These are phyloP conservation scores for Penicillium frequentans DNA, from an alignment of 2,329 filamentous ascomycete species.

Conservation along the genomic window DNA sequence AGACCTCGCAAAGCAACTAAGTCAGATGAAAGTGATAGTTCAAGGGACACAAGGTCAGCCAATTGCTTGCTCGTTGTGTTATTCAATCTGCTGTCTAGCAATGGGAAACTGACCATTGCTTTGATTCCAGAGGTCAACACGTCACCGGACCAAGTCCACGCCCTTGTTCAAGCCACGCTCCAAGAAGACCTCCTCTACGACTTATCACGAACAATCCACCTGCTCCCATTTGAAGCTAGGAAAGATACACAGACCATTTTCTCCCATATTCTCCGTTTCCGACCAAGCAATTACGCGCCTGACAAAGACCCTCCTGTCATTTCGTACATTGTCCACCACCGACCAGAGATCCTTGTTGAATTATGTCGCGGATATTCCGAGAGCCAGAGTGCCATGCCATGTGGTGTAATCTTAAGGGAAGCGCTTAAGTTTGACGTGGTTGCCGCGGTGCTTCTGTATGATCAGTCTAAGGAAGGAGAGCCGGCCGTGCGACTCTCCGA, in stretches of 20 bases:
- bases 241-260: conserved; percentile 97
- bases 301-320: conserved; percentile 80
- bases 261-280: conserved; percentile 90
- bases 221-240: conserved; percentile 89
- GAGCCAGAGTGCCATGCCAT: conserved; percentile 86
- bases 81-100: neutral
- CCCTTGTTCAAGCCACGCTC: conserved; percentile 80
- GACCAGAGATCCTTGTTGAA: conserved; percentile 83
- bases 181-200: conserved; percentile 85
- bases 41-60: conserved; percentile 82
- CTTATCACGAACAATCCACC: conserved; percentile 78
- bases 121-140: conserved; percentile 70
- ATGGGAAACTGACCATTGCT: conserved; percentile 12
- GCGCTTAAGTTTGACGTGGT: conserved; percentile 89
- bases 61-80: neutral
- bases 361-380: conserved; percentile 87
- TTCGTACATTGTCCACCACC: conserved; percentile 81
- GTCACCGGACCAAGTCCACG: conserved; percentile 81
- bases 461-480: conserved; percentile 75
- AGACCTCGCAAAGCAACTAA: conserved; percentile 80
- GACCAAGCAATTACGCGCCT: conserved; percentile 60
- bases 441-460: conserved; percentile 87
- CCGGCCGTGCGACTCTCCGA: conserved; percentile 73
- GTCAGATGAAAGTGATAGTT: conserved; percentile 87
- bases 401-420: conserved; percentile 85